Conservation (phyloP, 2,329 filamentous ascomycete species). For the Trichophaea hybrida region DNA sequence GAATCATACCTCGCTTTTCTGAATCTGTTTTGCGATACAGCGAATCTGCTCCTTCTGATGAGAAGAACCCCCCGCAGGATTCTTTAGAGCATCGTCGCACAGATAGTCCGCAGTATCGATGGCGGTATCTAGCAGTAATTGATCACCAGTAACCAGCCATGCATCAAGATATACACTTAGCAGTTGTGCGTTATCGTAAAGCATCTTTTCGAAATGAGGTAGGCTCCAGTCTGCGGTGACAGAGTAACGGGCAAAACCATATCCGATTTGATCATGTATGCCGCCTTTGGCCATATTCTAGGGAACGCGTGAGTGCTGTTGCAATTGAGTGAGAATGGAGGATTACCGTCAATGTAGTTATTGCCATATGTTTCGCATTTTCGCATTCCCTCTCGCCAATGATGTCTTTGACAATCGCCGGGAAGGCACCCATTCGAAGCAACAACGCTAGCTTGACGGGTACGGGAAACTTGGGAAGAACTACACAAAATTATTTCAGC, state of each 20-base stretch:
- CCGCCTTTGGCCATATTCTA: conserved; percentile 59
- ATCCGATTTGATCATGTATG: conserved; percentile 60
- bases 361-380: conserved; percentile 60
- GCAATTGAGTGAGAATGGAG: neutral
- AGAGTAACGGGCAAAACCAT: conserved; percentile 72
- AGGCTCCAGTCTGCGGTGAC: conserved; percentile 85
- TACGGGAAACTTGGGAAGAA: conserved; percentile 76
- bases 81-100: conserved; percentile 36
- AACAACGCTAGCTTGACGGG: conserved; percentile 74
- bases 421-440: conserved; percentile 57
- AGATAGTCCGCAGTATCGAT: conserved; percentile 80
- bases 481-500: conserved; percentile 3
- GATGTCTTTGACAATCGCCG: conserved; percentile 62
- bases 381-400: conserved; percentile 67
- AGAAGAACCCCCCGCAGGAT: conserved; percentile 66
- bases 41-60: conserved; percentile 84
- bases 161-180: conserved; percentile 74
- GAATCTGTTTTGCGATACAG: conserved; percentile 56
- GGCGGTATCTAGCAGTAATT: conserved; percentile 62
- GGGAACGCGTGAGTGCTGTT: neutral
- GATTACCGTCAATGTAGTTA: conserved; percentile 50
- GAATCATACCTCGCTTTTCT: conserved; percentile 46
- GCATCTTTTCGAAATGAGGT: conserved; percentile 94
- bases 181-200: conserved; percentile 81
- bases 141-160: conserved; percentile 53